Base-by-base conservation (phyloP, 768 basidiomycete genomes). In the Termitomyces titanicus region DNA sequence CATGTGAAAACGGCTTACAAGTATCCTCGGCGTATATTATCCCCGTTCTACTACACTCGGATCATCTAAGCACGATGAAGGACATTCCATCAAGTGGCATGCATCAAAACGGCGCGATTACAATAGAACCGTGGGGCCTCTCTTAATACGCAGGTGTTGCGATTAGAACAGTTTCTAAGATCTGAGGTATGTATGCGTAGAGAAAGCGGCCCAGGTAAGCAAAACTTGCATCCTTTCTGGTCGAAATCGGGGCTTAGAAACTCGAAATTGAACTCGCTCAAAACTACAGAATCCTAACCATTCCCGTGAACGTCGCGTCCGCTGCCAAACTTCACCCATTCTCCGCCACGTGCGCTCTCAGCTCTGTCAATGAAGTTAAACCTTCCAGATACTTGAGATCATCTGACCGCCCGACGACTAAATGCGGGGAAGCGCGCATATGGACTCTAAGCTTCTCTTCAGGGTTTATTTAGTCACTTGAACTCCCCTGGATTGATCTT, bases 41-140 rank as follows among this genome's bases (percentile, higher is more conserved):
- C 49, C 15, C 31, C 47, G 8, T 38, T n/a, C 5, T 31, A 42
- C 20, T 20, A 24, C 42, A 33, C 13, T 3, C 39, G 40, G 45
- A 51, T 60, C 59, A 60, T 57, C 43, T 57, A 49, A 51, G 55
- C 52, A 48, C 7, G 4, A 42, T 38, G 27, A n/a, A 37, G n/a
- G 27, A 38, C 39, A 51, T 46, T 20, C 53, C 29, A 9, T 29
- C 9, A 29, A n/a, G 51, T 54, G 38, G 49, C 59, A 60, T 38
- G 25, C 24, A 15, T 15, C 22, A n/a, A 42, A 1, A 45, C n/a
- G n/a, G n/a, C n/a, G n/a, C n/a, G n/a, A 53, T 55, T 54, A 60
- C 55, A 60, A 31, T 34, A 44, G 54, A 25, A 50, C n/a, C 47
- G 50, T 52, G 49, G 31, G 45, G 35, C 33, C 44, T 20, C 40